Evolutionary conservation across 495 filamentous ascomycete species (phyloP).

Genomic region (Neurospora sp.): DNA sequence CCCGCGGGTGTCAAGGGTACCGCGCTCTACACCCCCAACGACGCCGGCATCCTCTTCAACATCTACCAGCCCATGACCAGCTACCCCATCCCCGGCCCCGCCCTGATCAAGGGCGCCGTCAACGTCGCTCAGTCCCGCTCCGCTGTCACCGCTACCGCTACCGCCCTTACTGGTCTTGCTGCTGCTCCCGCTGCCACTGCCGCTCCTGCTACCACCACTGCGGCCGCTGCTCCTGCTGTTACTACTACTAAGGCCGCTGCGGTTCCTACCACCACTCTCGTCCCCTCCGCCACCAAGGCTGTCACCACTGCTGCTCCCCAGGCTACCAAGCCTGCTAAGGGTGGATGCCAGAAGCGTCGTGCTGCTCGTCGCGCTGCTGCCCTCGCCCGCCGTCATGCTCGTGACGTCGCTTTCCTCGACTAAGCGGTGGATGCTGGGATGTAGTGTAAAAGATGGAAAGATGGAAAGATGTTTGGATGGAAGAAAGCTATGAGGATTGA

Average conservation of each 20-base stretch:
- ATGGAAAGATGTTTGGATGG: neutral
- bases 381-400: slow-evolving; percentile 3
- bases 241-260: neutral
- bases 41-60: slow-evolving; percentile 55
- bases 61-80: slow-evolving; percentile 46
- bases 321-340: neutral
- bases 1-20: slow-evolving; percentile 52
- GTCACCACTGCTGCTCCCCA: neutral
- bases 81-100: slow-evolving; percentile 41
- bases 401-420: neutral
- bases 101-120: slow-evolving; percentile 23
- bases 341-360: neutral
- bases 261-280: neutral
- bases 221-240: neutral
- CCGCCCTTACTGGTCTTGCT: slow-evolving; percentile 8
- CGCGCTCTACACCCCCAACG: slow-evolving; percentile 48
- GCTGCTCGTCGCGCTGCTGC: neutral
- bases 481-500: neutral
- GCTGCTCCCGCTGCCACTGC: slow-evolving; percentile 1
- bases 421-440: neutral
- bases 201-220: neutral
- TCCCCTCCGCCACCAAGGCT: neutral
- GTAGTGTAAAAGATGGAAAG: neutral
- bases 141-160: slow-evolving; percentile 8
- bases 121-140: slow-evolving; percentile 7